Evolutionary conservation across 2,329 filamentous ascomycete species (phyloP).

Genomic region (Zymoseptoria ardabiliae): DNA sequence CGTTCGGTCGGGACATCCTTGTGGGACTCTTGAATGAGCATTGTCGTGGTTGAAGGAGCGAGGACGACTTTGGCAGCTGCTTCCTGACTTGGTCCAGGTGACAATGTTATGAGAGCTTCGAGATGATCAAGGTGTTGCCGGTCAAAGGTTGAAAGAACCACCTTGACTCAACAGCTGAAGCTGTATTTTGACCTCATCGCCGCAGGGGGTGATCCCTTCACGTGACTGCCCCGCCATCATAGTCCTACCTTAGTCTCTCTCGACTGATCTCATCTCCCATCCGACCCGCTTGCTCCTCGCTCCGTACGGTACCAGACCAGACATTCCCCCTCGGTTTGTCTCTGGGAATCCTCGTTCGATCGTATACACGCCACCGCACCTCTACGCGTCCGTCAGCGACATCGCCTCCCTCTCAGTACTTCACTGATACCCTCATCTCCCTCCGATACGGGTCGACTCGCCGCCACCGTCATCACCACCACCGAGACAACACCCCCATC

Average conservation of each 20-base stretch:
- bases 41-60: slow-evolving; percentile 26
- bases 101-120: not conserved
- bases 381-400: not conserved
- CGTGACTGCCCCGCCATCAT: too few relatives aligned
- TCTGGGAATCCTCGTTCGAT: not conserved
- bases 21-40: slow-evolving; percentile 54
- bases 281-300: not conserved
- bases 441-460: not conserved
- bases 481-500: slow-evolving; percentile 4
- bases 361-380: not conserved
- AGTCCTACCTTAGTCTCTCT: too few relatives aligned
- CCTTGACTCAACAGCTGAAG: too few relatives aligned
- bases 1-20: slow-evolving; percentile 54
- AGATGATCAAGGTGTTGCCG: too few relatives aligned
- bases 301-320: not conserved
- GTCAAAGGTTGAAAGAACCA: too few relatives aligned
- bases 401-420: not conserved
- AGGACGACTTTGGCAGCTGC: not conserved
- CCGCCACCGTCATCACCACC: slow-evolving; percentile 5
- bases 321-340: slow-evolving; percentile 8
- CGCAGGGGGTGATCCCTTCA: too few relatives aligned
- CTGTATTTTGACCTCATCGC: too few relatives aligned
- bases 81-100: not conserved
- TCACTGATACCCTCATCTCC: not conserved
- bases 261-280: too few relatives aligned